Evolutionary conservation across 176 grass and related monocot genomes (phyloP), one percentile per base, ranked within the genome.

Genomic region (Tuctoria greenei): DNA sequence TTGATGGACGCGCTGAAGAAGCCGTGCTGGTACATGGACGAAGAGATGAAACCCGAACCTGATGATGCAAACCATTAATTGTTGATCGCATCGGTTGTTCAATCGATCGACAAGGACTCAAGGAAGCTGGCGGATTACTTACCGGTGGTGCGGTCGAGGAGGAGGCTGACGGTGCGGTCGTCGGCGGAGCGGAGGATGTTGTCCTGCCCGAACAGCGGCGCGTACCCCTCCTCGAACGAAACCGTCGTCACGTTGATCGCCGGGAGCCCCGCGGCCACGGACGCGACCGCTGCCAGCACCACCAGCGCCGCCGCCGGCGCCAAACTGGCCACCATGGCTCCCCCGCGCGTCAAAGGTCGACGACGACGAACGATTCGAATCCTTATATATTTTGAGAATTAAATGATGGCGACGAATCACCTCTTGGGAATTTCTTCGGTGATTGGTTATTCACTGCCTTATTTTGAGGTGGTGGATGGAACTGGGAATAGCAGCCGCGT

Each of bases 1-100:
- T 97, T 97, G 86, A 97, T 97, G 35, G 81, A 89, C 7, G 94
- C 91, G 80, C 86, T 97, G 86, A 93, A 97, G 52, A 93, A 86
- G 70, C 94, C 94, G 45, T 97, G 75, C 11, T 78, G 78, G 79
- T 97, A 97, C 88, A 85, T 91, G 18, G 85, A 77, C 43, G 91
- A 93, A 5, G 91, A 93, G 81, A 93, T 91, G 80, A 97, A 97
- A 8, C 94, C 94, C 0, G 94, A 91, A n/a, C 94, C 94, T 97
- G 66, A 15, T 26, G 65, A 15, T 6, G 23, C 21, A 68, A 0
- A 1, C 0, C 21, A 24, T 57, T 56, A 8, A n/a, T n/a, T n/a
- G 10, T 23, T 55, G 54, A 57, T 57, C 25, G 54, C 21, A n/a
- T 54, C 12, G 23, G 3, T 58, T 26, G 23, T 58, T 11, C 3